Evolutionary conservation across 805 yeast species (phyloP).

Genomic region (Peterozyma toletana): DNA sequence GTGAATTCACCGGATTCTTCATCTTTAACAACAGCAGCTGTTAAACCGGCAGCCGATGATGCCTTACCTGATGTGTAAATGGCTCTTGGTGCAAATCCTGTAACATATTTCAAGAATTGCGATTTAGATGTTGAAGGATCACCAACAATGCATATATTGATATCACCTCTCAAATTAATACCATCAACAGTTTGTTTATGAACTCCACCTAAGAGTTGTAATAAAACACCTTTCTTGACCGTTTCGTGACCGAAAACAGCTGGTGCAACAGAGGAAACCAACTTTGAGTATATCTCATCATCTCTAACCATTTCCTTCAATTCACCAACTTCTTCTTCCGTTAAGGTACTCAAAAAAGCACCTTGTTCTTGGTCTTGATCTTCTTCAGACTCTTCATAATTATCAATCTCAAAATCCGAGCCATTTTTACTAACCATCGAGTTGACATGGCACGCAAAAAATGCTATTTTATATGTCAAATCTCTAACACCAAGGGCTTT

Average conservation of each 20-base stretch:
- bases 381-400: constrained; percentile 17
- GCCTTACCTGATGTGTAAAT: constrained; percentile 98
- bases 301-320: constrained; percentile 87
- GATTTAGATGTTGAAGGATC: constrained; percentile 98
- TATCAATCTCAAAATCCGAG: constrained; percentile 15
- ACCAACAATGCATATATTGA: constrained; percentile 92
- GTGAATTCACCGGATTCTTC: constrained; percentile 97
- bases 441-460: constrained; percentile 83
- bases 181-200: constrained; percentile 93
- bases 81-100: constrained; percentile 86
- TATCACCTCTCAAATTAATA: constrained; percentile 91
- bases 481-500: constrained; percentile 91
- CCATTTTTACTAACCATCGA: constrained; percentile 39
- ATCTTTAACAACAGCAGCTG: constrained; percentile 96
- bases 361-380: constrained; percentile 72
- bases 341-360: constrained; percentile 66
- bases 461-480: constrained; percentile 84
- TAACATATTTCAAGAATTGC: constrained; percentile 89
- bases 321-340: constrained; percentile 77
- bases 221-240: constrained; percentile 82
- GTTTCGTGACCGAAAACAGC: constrained; percentile 95
- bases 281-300: constrained; percentile 72
- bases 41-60: constrained; percentile 96
- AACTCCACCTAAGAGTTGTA: constrained; percentile 91
- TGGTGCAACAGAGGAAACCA: constrained; percentile 88